Evolutionary conservation across 495 filamentous ascomycete genomes (phyloP).

Genomic region (Hyaloscypha hepaticicola): DNA sequence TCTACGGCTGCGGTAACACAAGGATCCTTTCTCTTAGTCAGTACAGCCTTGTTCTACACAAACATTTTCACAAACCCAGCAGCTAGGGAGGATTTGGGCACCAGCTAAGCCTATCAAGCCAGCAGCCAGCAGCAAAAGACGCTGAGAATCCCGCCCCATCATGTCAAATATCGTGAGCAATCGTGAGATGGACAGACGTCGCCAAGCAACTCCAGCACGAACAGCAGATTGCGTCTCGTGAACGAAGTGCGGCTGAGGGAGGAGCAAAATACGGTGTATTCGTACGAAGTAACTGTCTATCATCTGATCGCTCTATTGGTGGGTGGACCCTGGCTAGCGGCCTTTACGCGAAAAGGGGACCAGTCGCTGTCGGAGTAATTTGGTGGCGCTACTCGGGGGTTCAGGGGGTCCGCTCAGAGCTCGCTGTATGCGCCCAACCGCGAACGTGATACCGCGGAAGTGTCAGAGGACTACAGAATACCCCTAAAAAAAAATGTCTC

Average conservation of each 20-base stretch:
- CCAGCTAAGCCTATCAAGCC: constrained; percentile 8
- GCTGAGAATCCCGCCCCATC: constrained; percentile 4
- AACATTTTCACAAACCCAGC: constrained; percentile 9
- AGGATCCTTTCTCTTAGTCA: background rate
- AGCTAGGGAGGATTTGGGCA: background rate
- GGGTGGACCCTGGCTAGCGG: constrained; percentile 1
- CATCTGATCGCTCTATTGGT: background rate
- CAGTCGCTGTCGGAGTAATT: constrained; percentile 1
- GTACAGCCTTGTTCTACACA: constrained; percentile 7
- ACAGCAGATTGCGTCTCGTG: background rate
- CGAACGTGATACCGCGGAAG: too few relatives aligned
- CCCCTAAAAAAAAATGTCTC: too few relatives aligned
- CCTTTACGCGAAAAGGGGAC: background rate
- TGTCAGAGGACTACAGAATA: too few relatives aligned
- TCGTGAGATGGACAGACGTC: constrained; percentile 10
- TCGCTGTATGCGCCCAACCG: too few relatives aligned
- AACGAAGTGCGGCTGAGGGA: background rate
- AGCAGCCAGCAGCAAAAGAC: constrained; percentile 5
- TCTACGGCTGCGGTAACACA: constrained; percentile 3
- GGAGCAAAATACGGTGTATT: background rate
- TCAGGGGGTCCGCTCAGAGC: background rate
- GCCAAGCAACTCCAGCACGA: background rate
- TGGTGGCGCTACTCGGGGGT: background rate
- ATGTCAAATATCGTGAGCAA: constrained; percentile 7
- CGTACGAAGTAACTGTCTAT: too few relatives aligned